Percentiles rank a stretch among this genome's conserved stretches.
Evolutionary conservation across 306 rosid genomes (phyloP).

Genomic region (Astragalus glycyphyllos): DNA sequence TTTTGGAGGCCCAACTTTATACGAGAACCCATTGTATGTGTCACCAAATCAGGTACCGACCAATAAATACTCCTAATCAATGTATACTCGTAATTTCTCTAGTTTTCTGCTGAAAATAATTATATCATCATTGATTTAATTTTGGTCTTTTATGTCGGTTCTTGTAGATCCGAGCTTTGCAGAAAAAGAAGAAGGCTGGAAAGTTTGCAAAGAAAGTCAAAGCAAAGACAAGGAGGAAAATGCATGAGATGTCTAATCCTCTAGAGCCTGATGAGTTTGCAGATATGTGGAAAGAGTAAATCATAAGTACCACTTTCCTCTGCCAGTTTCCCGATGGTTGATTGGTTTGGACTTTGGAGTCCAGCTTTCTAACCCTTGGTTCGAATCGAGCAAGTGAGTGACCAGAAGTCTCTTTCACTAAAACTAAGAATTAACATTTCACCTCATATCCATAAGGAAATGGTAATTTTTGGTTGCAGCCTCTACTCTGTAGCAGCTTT

Average conservation of each 20-base stretch:
- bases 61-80: not conserved
- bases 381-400: too few species aligned
- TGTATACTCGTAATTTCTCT: too few species aligned
- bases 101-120: slow-evolving; percentile 7
- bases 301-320: not conserved
- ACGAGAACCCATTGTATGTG: slow-evolving; percentile 85
- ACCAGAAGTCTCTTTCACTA: not conserved
- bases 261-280: slow-evolving; percentile 94
- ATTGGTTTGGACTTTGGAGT: too few species aligned
- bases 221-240: slow-evolving; percentile 96
- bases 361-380: too few species aligned
- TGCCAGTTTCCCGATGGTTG: too few species aligned
- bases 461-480: slow-evolving; percentile 45
- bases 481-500: not conserved
- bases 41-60: slow-evolving; percentile 88
- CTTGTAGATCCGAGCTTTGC: slow-evolving; percentile 77
- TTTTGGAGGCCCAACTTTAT: slow-evolving; percentile 94
- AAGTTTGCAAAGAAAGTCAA: slow-evolving; percentile 91
- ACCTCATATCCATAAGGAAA: slow-evolving; percentile 36
- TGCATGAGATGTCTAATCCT: slow-evolving; percentile 87
- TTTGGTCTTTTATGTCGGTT: slow-evolving; percentile 3
- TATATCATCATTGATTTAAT: not conserved
- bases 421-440: not conserved
- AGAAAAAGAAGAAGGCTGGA: slow-evolving; percentile 83
- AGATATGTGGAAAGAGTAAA: slow-evolving; percentile 88